Evolutionary conservation across 208 protist species (phyloP).

Genomic region (Herpetomonas tarakana): DNA sequence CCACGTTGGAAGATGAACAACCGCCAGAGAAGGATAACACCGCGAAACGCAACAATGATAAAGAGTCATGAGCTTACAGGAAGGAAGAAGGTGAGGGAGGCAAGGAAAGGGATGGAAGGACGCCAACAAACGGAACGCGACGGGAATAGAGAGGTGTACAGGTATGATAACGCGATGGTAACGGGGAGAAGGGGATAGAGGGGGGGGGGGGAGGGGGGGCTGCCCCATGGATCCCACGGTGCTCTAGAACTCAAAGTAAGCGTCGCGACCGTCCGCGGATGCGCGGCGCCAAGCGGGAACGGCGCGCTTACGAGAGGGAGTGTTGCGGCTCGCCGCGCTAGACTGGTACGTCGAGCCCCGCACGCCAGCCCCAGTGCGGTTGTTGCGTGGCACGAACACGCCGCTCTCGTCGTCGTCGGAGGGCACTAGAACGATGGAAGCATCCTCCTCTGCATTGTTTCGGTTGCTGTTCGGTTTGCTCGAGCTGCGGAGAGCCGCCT

Average conservation of each 20-base stretch:
- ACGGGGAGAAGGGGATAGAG: too few relatives aligned
- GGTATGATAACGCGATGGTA: neutral
- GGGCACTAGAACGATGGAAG: conserved; percentile 22
- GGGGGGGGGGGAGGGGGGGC: too few relatives aligned
- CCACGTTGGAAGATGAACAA: too few relatives aligned
- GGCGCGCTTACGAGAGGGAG: neutral
- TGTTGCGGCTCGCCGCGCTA: conserved; percentile 6
- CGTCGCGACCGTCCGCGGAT: conserved; percentile 2
- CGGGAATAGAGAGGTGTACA: neutral
- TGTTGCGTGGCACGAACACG: neutral
- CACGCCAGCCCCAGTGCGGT: neutral
- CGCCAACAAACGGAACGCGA: neutral
- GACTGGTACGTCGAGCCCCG: conserved; percentile 14
- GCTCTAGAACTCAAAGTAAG: conserved; percentile 14
- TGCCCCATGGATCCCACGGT: too few relatives aligned
- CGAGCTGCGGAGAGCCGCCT: neutral
- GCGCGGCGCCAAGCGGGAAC: neutral
- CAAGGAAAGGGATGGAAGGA: neutral
- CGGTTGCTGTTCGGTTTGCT: neutral
- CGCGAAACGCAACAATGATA: too few relatives aligned
- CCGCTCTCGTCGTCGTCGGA: conserved; percentile 24
- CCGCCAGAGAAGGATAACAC: too few relatives aligned
- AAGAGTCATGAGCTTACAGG: neutral
- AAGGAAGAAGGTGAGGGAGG: neutral
- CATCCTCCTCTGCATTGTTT: conserved; percentile 9